These are phyloP conservation scores for Fraxinus nigra DNA, from an alignment of 305 asterid species.

Conservation along the genomic window DNA sequence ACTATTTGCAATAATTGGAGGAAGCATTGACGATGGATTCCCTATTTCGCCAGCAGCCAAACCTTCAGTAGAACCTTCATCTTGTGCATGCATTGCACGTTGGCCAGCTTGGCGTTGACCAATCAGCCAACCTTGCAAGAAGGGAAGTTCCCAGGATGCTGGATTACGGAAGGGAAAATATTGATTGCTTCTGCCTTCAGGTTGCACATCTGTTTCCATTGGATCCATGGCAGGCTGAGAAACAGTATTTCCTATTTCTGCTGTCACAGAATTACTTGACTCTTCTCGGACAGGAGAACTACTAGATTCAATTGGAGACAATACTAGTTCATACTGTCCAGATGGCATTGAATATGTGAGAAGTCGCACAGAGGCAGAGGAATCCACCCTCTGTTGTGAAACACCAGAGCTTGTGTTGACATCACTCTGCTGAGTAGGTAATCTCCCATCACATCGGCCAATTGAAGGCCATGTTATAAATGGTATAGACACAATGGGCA, in stretches of 20 bases:
- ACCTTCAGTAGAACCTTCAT: slow-evolving; percentile 45
- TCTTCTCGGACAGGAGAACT: slow-evolving; percentile 55
- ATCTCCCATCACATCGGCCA: slow-evolving; percentile 50
- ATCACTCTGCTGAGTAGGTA: slow-evolving; percentile 43
- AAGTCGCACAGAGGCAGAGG: slow-evolving; percentile 77
- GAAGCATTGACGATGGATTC: slow-evolving; percentile 40
- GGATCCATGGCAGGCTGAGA: slow-evolving; percentile 52
- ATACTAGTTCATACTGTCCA: slow-evolving; percentile 77
- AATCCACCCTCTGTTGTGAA: slow-evolving; percentile 53
- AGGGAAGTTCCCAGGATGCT: slow-evolving; percentile 87
- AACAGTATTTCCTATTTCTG: slow-evolving; percentile 43
- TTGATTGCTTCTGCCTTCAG: slow-evolving; percentile 65
- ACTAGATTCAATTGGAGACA: slow-evolving; percentile 68
- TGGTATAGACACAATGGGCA: slow-evolving; percentile 71
- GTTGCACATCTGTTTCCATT: slow-evolving; percentile 70
- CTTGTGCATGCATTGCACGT: slow-evolving; percentile 53
- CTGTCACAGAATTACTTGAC: slow-evolving; percentile 37
- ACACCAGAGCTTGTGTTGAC: slow-evolving; percentile 39
- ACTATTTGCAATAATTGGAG: slow-evolving; percentile 40
- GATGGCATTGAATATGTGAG: slow-evolving; percentile 86
- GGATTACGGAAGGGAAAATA: slow-evolving; percentile 77
- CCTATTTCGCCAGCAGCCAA: slow-evolving; percentile 44
- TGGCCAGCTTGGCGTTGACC: slow-evolving; percentile 93
- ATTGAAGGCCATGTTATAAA: slow-evolving; percentile 67
- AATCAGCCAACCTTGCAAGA: slow-evolving; percentile 93